A percentile compares a stretch with the other conserved stretches of the same genome.
Conservation (phyloP, 2,329 filamentous ascomycete genomes). For the Fusarium chlamydosporum region DNA sequence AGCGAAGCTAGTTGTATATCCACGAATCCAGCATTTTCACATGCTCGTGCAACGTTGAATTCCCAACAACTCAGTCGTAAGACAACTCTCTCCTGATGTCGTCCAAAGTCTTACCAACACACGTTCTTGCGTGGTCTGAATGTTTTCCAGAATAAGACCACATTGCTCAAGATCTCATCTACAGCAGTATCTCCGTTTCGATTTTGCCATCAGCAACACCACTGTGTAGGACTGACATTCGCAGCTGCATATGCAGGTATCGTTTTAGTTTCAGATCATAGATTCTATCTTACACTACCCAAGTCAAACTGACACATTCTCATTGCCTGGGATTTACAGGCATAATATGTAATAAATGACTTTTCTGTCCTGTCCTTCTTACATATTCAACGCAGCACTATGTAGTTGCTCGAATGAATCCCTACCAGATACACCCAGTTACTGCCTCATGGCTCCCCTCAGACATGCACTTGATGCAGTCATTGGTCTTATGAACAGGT, state of each 20-base stretch:
- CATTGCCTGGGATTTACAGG: conserved; percentile 21
- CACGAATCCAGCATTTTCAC: conserved; percentile 9
- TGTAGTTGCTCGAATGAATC: not conserved
- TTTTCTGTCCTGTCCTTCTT: not conserved
- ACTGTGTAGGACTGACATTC: not conserved
- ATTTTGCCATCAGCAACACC: not conserved
- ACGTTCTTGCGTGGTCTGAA: not conserved
- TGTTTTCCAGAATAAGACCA: not conserved
- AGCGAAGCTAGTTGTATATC: conserved; percentile 21
- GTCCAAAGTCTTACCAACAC: not conserved
- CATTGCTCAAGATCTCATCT: not conserved
- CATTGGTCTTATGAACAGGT: not conserved
- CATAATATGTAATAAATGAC: conserved; percentile 16
- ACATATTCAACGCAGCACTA: not conserved
- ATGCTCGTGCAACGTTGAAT: not conserved
- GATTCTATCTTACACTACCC: not conserved
- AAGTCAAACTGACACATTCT: not conserved
- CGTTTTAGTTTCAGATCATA: conserved; percentile 2
- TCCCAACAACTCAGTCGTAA: conserved; percentile 22
- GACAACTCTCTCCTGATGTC: conserved; percentile 2
- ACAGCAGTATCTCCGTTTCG: not conserved
- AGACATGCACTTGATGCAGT: not conserved
- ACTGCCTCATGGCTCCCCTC: not conserved
- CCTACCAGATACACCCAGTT: not conserved
- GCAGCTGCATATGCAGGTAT: not conserved